These are phyloP conservation scores for Nicotiana rustica DNA, from an alignment of 305 asterid species.

Conservation along the genomic window DNA sequence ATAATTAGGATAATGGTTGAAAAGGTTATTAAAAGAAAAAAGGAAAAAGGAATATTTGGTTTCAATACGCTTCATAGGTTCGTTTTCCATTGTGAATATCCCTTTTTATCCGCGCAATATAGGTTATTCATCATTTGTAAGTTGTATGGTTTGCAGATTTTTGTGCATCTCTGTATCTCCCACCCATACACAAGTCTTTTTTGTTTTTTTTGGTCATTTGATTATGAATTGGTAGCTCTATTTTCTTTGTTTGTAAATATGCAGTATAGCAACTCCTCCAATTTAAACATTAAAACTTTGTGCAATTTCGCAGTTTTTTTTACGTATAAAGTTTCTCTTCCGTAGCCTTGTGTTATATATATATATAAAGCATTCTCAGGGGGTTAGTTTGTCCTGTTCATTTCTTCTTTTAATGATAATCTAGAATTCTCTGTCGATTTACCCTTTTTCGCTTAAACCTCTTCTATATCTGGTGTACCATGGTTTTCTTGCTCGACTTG, in stretches of 20 bases:
- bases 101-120: conserved; percentile 16
- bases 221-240: conserved; percentile 10
- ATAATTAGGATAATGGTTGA: conserved; percentile 32
- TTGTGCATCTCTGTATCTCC: conserved; percentile 27
- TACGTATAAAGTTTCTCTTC: too few species aligned
- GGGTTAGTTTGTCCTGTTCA: background rate
- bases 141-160: background rate
- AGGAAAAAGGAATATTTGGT: background rate
- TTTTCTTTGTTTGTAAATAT: conserved; percentile 23
- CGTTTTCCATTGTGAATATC: conserved; percentile 30
- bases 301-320: background rate
- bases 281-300: background rate
- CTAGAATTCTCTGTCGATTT: background rate
- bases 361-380: background rate
- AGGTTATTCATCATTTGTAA: conserved; percentile 19
- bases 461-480: background rate
- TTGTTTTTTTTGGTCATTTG: background rate
- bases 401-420: background rate
- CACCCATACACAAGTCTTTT: background rate
- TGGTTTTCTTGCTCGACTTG: background rate
- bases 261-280: background rate
- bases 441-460: background rate
- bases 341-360: background rate
- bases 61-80: conserved; percentile 9
- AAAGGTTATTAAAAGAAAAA: background rate